Evolutionary conservation across 2,329 filamentous ascomycete genomes (phyloP), one percentile per base, ranked within the genome.

Genomic region (Erysiphe pulchra): DNA sequence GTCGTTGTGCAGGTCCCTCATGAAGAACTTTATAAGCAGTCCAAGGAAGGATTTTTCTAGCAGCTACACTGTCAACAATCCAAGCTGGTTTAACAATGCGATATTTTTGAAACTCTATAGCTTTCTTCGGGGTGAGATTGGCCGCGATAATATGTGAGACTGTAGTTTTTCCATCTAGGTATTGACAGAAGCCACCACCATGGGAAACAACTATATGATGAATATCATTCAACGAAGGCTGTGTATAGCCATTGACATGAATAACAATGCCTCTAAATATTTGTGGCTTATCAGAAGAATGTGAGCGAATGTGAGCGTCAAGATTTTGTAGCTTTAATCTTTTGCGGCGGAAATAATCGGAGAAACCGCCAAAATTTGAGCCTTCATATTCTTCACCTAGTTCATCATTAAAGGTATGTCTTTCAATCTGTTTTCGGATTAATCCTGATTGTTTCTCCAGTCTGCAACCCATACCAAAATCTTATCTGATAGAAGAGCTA

Each of bases 241-340:
- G 87, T 0, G 90, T 98, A 58, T 95, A 98, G 43, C 90, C 90
- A 54, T 86, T 92, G 20, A 98, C 80, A 61, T 94, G 83, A 10
- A 79, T 84, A 12, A 93, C 85, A 9, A 95, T 70, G 0, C 84
- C 85, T 53, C 79, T 83, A 67, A 98, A 98, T 45, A 98, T 84
- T 50, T 73, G 75, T 10, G 85, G 83, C 51, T 80, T 83, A 52
- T 78, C 75, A 0, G 65, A 61, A 1, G 76, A 72, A 4, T 73
- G 65, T 31, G 79, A 70, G 48, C 87, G 77, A 40, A 92, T 66
- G 46, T 92, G 74, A 9, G 76, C 77, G 61, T 98, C 90, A 30
- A 90, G 71, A 56, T 98, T 98, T 61, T 95, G 90, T 3, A 98
- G 70, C 59, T 98, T 98, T 61, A 93, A 76, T 67, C 92, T 94